Percentiles rank a stretch among this genome's conserved stretches.
Evolutionary conservation across 352 stramenopile species (phyloP).

Genomic region (Pelagophyceae sp.): DNA sequence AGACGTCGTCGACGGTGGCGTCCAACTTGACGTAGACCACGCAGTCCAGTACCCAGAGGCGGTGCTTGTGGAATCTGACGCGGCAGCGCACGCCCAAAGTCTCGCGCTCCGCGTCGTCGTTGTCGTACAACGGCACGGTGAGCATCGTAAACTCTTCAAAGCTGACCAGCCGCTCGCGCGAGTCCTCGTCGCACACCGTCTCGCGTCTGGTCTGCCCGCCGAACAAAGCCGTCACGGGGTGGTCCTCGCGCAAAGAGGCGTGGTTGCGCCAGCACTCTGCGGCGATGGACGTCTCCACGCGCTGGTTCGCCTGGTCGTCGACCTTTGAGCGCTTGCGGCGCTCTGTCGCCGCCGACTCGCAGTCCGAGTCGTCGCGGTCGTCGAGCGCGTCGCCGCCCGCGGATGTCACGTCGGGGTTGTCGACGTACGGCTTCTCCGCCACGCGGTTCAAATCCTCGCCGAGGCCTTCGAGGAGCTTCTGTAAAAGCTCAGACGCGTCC

Average conservation of each 20-base stretch:
- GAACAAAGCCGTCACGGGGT: slow-evolving; percentile 61
- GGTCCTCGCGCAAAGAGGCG: slow-evolving; percentile 57
- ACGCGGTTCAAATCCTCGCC: slow-evolving; percentile 97
- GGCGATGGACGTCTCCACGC: slow-evolving; percentile 22
- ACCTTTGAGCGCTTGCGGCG: slow-evolving; percentile 1
- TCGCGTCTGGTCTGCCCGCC: slow-evolving; percentile 55
- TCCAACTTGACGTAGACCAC: neutral
- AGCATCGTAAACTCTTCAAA: neutral
- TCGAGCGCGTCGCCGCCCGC: neutral
- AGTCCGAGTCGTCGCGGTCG: neutral
- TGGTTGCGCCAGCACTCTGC: slow-evolving; percentile 69
- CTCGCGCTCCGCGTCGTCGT: neutral
- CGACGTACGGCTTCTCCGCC: slow-evolving; percentile 84
- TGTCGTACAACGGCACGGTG: neutral
- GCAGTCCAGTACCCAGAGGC: neutral
- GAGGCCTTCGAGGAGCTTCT: slow-evolving; percentile 85
- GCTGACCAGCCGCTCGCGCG: neutral
- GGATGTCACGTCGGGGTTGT: slow-evolving; percentile 73
- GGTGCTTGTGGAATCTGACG: neutral
- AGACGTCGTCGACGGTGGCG: neutral
- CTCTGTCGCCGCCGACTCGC: neutral
- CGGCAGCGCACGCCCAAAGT: neutral
- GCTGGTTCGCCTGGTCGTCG: slow-evolving; percentile 46
- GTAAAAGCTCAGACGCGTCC: slow-evolving; percentile 91
- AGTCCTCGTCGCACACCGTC: neutral